phyloP scores from a whole-genome alignment of 2,329 filamentous ascomycete genomes.

The Ceratocystiopsis minuta region DNA sequence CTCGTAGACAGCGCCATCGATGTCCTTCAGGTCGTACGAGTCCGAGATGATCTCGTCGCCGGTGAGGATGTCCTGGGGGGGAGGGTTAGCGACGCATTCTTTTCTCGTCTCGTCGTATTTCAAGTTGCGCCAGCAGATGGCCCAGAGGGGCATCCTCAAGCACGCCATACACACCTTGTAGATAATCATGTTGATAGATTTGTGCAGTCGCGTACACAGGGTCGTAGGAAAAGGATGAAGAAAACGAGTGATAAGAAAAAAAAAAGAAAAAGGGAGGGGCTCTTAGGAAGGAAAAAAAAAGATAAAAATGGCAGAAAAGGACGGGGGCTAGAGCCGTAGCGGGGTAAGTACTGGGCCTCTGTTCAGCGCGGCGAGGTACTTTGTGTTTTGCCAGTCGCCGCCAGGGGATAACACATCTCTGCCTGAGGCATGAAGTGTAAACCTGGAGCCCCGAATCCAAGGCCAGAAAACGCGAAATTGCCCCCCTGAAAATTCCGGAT shows the following conservation, averaged over 20 bases:
- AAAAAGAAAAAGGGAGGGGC: conserved; percentile 6
- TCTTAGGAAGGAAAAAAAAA: background rate
- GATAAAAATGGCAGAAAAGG: conserved; percentile 2
- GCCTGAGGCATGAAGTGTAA: no score
- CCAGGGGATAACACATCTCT: no score
- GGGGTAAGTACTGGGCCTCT: conserved; percentile 2
- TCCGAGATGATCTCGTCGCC: conserved; percentile 95
- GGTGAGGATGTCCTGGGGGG: conserved; percentile 63
- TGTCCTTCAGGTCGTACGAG: conserved; percentile 67
- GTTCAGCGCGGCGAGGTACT: background rate
- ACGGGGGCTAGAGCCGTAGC: background rate
- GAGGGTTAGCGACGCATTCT: background rate
- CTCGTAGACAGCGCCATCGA: conserved; percentile 72
- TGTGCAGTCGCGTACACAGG: background rate
- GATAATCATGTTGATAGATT: conserved; percentile 50
- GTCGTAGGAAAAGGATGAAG: conserved; percentile 5
- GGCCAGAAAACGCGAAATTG: background rate
- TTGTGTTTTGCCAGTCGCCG: background rate
- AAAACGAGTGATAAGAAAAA: background rate
- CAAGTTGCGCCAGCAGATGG: no score
- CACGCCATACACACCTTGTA: conserved; percentile 42
- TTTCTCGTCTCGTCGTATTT: no score
- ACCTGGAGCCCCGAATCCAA: background rate
- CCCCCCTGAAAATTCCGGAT: no score
- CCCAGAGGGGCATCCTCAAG: no score